These are phyloP conservation scores for Agaricus blazei DNA, from an alignment of 768 basidiomycete genomes.

Conservation along the genomic window DNA sequence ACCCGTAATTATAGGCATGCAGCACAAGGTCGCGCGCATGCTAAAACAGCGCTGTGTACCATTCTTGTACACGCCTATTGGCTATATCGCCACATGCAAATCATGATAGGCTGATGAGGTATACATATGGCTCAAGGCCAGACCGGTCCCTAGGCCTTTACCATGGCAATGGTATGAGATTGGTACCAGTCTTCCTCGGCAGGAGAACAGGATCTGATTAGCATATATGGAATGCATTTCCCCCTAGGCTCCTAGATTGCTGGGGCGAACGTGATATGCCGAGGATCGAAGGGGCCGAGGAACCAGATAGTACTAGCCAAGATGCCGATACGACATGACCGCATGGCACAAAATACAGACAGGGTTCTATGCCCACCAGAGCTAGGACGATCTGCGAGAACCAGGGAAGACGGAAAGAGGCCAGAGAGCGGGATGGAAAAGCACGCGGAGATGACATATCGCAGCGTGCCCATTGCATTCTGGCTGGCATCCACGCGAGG, in stretches of 20 bases:
- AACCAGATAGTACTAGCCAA: background rate
- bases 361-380: background rate
- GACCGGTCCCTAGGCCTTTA: background rate
- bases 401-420: background rate
- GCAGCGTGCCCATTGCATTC: conserved; percentile 5
- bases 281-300: background rate
- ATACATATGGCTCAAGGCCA: background rate
- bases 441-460: background rate
- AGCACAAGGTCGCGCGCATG: conserved; percentile 5
- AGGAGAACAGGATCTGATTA: background rate
- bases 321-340: background rate
- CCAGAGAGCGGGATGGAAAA: background rate
- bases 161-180: background rate
- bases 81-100: background rate
- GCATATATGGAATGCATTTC: background rate
- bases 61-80: background rate
- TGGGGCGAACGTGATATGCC: background rate
- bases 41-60: conserved; percentile 1
- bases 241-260: background rate
- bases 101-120: background rate
- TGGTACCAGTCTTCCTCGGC: background rate
- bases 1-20: conserved; percentile 3
- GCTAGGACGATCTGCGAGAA: background rate
- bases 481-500: conserved; percentile 4
- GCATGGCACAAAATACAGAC: background rate